Evolutionary conservation across 768 basidiomycete species (phyloP).

Genomic region (Suillus tomentosus): DNA sequence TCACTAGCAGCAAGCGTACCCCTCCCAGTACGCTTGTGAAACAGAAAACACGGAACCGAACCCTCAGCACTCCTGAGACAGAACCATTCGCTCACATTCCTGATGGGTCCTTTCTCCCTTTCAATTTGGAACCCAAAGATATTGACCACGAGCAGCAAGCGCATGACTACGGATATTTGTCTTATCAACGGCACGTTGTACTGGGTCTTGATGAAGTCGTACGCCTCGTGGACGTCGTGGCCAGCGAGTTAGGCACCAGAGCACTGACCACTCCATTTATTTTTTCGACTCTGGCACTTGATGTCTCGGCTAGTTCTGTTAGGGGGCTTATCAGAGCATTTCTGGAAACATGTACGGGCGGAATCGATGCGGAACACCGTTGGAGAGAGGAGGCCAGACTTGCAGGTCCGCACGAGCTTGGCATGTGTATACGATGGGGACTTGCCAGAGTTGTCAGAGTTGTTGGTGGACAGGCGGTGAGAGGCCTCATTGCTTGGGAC

Average conservation of each 20-base stretch:
- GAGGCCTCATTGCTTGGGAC: constrained; percentile 86
- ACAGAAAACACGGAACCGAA: constrained; percentile 45
- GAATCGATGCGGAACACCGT: constrained; percentile 47
- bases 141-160: constrained; percentile 41
- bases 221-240: constrained; percentile 69
- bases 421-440: constrained; percentile 92
- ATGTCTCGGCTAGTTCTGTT: constrained; percentile 74
- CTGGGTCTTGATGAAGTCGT: constrained; percentile 75
- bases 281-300: constrained; percentile 87
- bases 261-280: constrained; percentile 89
- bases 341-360: constrained; percentile 57
- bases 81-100: constrained; percentile 42
- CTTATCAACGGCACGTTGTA: constrained; percentile 70
- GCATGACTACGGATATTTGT: constrained; percentile 72
- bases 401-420: constrained; percentile 85
- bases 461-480: constrained; percentile 67
- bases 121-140: constrained; percentile 51
- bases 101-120: constrained; percentile 56
- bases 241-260: constrained; percentile 68
- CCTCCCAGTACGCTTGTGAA: constrained; percentile 20
- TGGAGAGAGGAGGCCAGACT: constrained; percentile 85
- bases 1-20: constrained; percentile 23
- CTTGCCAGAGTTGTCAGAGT: constrained; percentile 77
- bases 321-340: constrained; percentile 81
- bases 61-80: constrained; percentile 39